phyloP scores from a whole-genome alignment of 1,284 basidiomycete genomes.

The Leccinum huronense region DNA sequence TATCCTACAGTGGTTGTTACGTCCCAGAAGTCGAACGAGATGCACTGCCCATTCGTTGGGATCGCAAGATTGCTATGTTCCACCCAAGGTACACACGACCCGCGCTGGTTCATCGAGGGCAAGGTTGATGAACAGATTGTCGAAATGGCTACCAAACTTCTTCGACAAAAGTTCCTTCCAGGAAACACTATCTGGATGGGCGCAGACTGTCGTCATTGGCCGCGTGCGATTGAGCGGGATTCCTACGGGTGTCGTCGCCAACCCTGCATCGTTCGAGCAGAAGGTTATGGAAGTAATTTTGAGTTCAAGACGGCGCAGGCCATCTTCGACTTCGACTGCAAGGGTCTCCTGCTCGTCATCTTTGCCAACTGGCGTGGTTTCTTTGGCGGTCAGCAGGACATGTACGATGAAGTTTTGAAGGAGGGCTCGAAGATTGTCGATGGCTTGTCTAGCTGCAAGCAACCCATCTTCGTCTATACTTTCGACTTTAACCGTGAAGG shows the following conservation, averaged over 20 bases:
- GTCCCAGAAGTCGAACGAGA: constrained; percentile 81
- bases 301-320: constrained; percentile 99
- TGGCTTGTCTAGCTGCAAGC: constrained; percentile 94
- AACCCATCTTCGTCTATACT: constrained; percentile 94
- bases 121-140: constrained; percentile 79
- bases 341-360: constrained; percentile 95
- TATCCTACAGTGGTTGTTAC: constrained; percentile 95
- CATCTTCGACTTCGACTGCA: constrained; percentile 98
- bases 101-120: constrained; percentile 96
- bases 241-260: constrained; percentile 97
- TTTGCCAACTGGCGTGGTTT: constrained; percentile 99
- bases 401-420: constrained; percentile 95
- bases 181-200: constrained; percentile 95
- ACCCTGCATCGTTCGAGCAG: constrained; percentile 96
- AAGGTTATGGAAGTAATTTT: constrained; percentile 99
- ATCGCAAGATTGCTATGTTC: constrained; percentile 91
- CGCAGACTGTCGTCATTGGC: constrained; percentile 96
- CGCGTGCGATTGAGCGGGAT: constrained; percentile 96
- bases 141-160: constrained; percentile 84
- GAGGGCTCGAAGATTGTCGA: constrained; percentile 98
- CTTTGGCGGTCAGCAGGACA: constrained; percentile 99
- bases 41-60: constrained; percentile 85
- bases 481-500: too few species aligned
- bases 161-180: constrained; percentile 98
- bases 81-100: constrained; percentile 95